A percentile compares a stretch with the other conserved stretches of the same genome.
phyloP scores from a whole-genome alignment of 768 basidiomycete species.

The Psilocybe subaeruginosa region DNA sequence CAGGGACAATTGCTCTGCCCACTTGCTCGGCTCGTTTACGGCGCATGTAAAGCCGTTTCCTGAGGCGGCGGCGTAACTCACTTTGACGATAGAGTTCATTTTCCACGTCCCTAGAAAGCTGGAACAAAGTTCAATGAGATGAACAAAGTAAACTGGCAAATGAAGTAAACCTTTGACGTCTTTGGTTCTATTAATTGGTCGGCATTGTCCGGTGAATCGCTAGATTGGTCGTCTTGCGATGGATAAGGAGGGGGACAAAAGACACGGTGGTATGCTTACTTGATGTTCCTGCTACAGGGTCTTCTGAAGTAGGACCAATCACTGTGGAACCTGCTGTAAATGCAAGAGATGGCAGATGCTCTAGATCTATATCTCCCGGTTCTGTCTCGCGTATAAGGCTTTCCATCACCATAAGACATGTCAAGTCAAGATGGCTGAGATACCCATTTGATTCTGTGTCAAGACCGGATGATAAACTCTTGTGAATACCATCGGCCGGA shows the following conservation, averaged over 20 bases:
- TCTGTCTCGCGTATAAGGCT: conserved; percentile 24
- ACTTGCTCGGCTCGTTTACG: conserved; percentile 58
- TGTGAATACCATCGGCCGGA: background rate
- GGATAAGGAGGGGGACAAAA: background rate
- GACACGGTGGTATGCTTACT: background rate
- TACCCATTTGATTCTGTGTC: conserved; percentile 1
- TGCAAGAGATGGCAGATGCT: background rate
- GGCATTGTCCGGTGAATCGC: background rate
- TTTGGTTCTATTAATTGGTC: background rate
- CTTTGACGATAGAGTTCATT: background rate
- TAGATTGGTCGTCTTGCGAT: background rate
- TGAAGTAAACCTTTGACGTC: background rate
- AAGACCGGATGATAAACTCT: background rate
- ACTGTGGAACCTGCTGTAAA: background rate
- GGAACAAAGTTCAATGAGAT: background rate
- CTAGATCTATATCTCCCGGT: background rate
- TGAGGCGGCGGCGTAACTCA: conserved; percentile 51
- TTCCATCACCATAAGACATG: conserved; percentile 27
- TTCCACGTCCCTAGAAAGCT: background rate
- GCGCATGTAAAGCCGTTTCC: conserved; percentile 75
- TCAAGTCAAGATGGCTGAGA: conserved; percentile 24
- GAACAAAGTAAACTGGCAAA: background rate
- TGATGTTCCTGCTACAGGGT: background rate
- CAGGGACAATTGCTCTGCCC: conserved; percentile 36
- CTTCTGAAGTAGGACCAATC: background rate